A percentile compares a stretch with the other conserved stretches of the same genome.
phyloP scores from a whole-genome alignment of 768 basidiomycete genomes.

The Tubosaeta sp. region DNA sequence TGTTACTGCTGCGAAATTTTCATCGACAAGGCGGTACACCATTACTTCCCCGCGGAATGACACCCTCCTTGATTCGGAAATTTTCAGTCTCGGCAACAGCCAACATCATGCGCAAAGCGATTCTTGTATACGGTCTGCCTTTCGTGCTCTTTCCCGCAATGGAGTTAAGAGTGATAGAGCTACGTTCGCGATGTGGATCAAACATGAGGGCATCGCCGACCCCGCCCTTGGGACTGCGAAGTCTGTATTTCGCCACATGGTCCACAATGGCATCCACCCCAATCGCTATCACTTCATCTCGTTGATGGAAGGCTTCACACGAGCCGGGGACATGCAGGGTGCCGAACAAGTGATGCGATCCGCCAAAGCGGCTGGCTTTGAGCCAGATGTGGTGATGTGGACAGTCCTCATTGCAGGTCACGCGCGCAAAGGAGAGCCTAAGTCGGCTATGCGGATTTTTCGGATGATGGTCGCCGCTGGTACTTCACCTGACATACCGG shows the following conservation, averaged over 20 bases:
- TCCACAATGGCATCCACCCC: slow-evolving; percentile 66
- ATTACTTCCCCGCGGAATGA: slow-evolving; percentile 5
- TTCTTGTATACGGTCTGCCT: slow-evolving; percentile 36
- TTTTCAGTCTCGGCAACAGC: slow-evolving; percentile 50
- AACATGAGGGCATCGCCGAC: slow-evolving; percentile 53
- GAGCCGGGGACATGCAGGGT: slow-evolving; percentile 51
- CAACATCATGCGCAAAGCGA: slow-evolving; percentile 29
- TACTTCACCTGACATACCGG: slow-evolving; percentile 63
- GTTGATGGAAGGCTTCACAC: slow-evolving; percentile 70
- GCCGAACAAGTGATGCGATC: slow-evolving; percentile 55
- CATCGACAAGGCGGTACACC: slow-evolving; percentile 25
- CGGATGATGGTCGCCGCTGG: slow-evolving; percentile 58
- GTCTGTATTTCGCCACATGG: slow-evolving; percentile 52
- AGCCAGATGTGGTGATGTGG: slow-evolving; percentile 64
- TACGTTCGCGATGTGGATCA: slow-evolving; percentile 58
- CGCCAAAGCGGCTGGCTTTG: slow-evolving; percentile 45
- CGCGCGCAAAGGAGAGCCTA: slow-evolving; percentile 55
- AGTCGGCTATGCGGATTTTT: slow-evolving; percentile 51
- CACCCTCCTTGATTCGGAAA: slow-evolving; percentile 20
- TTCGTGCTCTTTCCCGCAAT: slow-evolving; percentile 45
- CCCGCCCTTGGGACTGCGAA: slow-evolving; percentile 49
- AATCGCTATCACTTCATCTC: slow-evolving; percentile 70
- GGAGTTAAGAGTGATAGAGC: slow-evolving; percentile 52
- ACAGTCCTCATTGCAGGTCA: slow-evolving; percentile 74
- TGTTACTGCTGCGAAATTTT: slow-evolving; percentile 36